These are phyloP conservation scores for Suillus clintonianus DNA, from an alignment of 768 basidiomycete species.

Conservation along the genomic window DNA sequence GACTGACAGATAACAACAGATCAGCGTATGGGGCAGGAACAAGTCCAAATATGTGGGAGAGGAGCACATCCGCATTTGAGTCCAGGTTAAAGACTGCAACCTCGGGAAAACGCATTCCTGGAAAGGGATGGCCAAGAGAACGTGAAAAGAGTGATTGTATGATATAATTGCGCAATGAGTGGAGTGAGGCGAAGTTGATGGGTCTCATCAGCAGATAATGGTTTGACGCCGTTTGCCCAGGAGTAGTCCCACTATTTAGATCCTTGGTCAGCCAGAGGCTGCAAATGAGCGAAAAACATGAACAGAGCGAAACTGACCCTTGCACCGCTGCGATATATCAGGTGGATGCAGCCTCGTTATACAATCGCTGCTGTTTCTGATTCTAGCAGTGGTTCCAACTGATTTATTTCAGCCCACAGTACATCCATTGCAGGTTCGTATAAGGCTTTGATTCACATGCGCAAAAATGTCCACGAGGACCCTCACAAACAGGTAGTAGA, in stretches of 20 bases:
- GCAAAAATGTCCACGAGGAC: too few species aligned
- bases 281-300: neutral
- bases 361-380: too few species aligned
- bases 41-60: neutral
- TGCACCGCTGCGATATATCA: neutral
- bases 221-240: neutral
- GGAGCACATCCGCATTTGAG: slow-evolving; percentile 15
- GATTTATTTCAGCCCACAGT: neutral
- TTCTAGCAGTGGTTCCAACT: neutral
- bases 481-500: too few species aligned
- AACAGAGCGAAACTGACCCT: neutral
- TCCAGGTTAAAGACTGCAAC: neutral
- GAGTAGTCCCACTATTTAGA: neutral
- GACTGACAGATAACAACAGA: slow-evolving; percentile 15
- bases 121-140: neutral
- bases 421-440: neutral
- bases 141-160: neutral
- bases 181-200: neutral
- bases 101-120: neutral
- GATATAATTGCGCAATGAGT: neutral
- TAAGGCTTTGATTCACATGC: neutral
- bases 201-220: neutral
- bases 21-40: neutral
- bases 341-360: neutral
- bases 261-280: neutral